Base-by-base conservation (phyloP, 805 yeast species). In the Ogataea henricii region DNA sequence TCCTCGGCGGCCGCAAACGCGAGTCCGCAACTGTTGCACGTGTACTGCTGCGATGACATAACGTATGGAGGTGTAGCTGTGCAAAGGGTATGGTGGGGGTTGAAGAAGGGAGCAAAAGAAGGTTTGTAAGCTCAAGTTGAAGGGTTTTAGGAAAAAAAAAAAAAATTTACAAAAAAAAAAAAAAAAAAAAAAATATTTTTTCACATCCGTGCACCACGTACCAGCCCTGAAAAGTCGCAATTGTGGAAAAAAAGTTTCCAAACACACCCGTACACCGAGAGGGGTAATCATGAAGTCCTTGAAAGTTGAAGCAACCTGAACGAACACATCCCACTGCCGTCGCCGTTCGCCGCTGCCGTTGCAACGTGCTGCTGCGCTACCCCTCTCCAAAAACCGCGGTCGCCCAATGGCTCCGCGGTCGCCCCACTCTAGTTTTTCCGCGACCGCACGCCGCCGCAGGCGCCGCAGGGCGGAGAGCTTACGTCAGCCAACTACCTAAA, bases 11-110 rank as follows among this genome's bases (percentile, higher is more conserved):
- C 74, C 36, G 84, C 80, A 62, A 94, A 94, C 39, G 83, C 83
- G 54, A 89, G 81, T 20, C 82, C 82, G 68, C 99, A 94, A 17
- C 96, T 85, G 62, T 91, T 88, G 69, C 99, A 94, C 10, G 97
- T 89, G 51, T 53, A 60, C 18, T 51, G 52, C 21, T 17, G 42
- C 16, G 42, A 17, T 3, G 42, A 26, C 42, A 39, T 39, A 23
- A 18, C 7, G 33, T 14, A 13, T 13, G 4, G 20, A 25, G 7
- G 21, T 38, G 30, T 10, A 25, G 20, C n/a, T 4, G 32, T 12
- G 32, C n/a, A 25, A 8, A 8, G 36, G 20, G 12, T 33, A 5
- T 35, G 18, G 22, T 25, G 10, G 27, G 27, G 10, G n/a, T n/a
- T n/a, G n/a, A n/a, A n/a, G n/a, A n/a, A n/a, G n/a, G n/a, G 26